A percentile compares a stretch with the other conserved stretches of the same genome.
These are phyloP conservation scores for Parastagonospora avenae DNA, from an alignment of 2,329 filamentous ascomycete genomes.

Conservation along the genomic window DNA sequence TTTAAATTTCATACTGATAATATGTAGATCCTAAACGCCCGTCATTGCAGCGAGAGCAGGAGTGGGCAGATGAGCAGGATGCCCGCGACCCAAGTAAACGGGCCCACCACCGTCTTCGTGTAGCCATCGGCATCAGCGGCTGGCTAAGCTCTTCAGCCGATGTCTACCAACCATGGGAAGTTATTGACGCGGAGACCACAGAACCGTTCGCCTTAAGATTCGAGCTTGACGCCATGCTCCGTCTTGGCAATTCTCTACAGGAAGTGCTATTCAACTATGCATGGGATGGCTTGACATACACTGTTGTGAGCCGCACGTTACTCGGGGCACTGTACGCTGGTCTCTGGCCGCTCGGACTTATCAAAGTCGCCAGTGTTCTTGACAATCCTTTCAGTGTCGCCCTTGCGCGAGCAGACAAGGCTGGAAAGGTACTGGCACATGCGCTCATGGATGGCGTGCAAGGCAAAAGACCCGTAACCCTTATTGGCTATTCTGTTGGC, in stretches of 20 bases:
- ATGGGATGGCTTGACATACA: constrained; percentile 73
- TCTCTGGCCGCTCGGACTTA: constrained; percentile 53
- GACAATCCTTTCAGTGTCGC: constrained; percentile 83
- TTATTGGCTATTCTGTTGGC: constrained; percentile 82
- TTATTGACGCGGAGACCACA: constrained; percentile 66
- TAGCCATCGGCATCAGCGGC: constrained; percentile 80
- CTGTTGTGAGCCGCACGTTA: constrained; percentile 68
- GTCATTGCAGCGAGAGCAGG: constrained; percentile 20
- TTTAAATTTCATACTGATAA: constrained; percentile 1
- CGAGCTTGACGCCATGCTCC: constrained; percentile 76
- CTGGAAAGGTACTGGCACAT: constrained; percentile 77
- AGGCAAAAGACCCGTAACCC: constrained; percentile 76
- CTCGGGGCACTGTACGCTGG: constrained; percentile 53
- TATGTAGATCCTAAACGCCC: constrained; percentile 27
- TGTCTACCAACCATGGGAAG: constrained; percentile 74
- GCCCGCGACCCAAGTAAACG: constrained; percentile 32
- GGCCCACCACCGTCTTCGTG: constrained; percentile 59
- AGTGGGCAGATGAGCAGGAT: constrained; percentile 34
- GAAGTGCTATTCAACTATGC: constrained; percentile 77
- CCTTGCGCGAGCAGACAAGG: constrained; percentile 77
- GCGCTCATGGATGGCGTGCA: constrained; percentile 79
- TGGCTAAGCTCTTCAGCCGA: constrained; percentile 76
- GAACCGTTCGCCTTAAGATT: constrained; percentile 84
- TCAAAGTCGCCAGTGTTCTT: constrained; percentile 61
- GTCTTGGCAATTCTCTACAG: constrained; percentile 76